Base-by-base conservation (phyloP, 176 grass and related monocot genomes). In the Themeda triandra region DNA sequence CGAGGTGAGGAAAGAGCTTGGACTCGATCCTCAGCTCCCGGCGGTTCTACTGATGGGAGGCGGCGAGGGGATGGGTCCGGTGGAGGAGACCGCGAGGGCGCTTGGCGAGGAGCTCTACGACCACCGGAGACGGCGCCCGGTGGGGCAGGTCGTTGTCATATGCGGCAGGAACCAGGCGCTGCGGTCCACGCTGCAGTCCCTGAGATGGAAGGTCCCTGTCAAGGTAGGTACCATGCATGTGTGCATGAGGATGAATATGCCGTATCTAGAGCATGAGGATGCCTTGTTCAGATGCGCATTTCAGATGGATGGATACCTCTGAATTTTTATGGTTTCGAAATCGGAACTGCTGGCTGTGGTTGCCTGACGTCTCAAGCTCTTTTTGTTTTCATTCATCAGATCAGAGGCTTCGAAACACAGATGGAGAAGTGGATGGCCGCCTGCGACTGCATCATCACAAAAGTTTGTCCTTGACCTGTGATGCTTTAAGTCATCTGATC, bases 391-490 rank as follows among this genome's bases (percentile, higher is more conserved):
- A 12, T 60, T 24, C n/a, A 60, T 37, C 90, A 97, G 92, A 84
- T 94, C 44, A 92, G 82, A 85, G 90, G 95, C 81, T 94, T 97
- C 60, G 95, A 94, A 71, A 94, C 79, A 18, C 90, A 91, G 84
- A 94, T 97, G 80, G 92, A 97, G 46, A 94, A 86, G 86, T 97
- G 95, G 95, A 97, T 97, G 92, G 86, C 74, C 12, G 81, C 92
- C 82, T 97, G 95, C 44, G 95, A 97, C 63, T 97, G 95, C 84
- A 94, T 97, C 84, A 92, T 94, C 71, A 97, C 92, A 14, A 97
- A 94, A 88, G 94, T 88, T 70, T 33, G 17, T 72, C 66, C 58
- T 11, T 9, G 19, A 32, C 40, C 5, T 31, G 46, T 40, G 10
- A 8, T 15, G n/a, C 6, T 46, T 54, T 37, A 0, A 63, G 10